phyloP scores from a whole-genome alignment of 495 filamentous ascomycete species.

The Hypoxylon crocopeplum region DNA sequence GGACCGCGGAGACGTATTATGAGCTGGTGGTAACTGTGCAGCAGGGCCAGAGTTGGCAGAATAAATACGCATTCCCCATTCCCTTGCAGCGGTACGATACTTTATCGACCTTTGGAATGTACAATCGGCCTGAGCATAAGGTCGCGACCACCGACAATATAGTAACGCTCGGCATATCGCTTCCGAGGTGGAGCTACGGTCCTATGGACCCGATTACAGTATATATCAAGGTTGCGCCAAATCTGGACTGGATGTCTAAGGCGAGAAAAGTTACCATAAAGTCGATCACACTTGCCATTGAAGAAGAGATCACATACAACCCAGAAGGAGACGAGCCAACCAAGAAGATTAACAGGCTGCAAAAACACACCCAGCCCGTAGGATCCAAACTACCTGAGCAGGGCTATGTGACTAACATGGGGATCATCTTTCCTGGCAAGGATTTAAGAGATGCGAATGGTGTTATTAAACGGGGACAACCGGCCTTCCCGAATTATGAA shows the following conservation, averaged over 20 bases:
- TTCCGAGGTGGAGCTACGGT: constrained; percentile 96
- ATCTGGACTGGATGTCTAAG: constrained; percentile 87
- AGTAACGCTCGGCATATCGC: constrained; percentile 86
- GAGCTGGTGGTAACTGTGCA: constrained; percentile 96
- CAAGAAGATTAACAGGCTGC: constrained; percentile 84
- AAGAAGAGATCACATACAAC: constrained; percentile 97
- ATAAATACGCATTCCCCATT: constrained; percentile 89
- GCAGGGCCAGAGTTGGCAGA: constrained; percentile 82
- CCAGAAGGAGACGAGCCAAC: constrained; percentile 97
- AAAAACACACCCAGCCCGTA: constrained; percentile 81
- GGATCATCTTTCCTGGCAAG: constrained; percentile 88
- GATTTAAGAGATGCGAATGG: constrained; percentile 89
- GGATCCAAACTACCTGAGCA: constrained; percentile 83
- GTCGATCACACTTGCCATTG: constrained; percentile 91
- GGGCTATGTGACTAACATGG: constrained; percentile 90
- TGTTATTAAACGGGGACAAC: constrained; percentile 81
- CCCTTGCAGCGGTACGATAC: constrained; percentile 94
- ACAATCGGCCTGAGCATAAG: constrained; percentile 90
- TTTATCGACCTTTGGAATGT: constrained; percentile 98
- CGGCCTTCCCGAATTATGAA: constrained; percentile 87
- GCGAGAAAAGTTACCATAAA: constrained; percentile 92
- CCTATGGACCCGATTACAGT: constrained; percentile 94
- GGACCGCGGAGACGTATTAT: constrained; percentile 94
- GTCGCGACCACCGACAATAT: constrained; percentile 87
- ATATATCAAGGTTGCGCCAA: constrained; percentile 90